Conservation (phyloP, 139 green algal genomes). For the Chlamydomonas incerta region DNA sequence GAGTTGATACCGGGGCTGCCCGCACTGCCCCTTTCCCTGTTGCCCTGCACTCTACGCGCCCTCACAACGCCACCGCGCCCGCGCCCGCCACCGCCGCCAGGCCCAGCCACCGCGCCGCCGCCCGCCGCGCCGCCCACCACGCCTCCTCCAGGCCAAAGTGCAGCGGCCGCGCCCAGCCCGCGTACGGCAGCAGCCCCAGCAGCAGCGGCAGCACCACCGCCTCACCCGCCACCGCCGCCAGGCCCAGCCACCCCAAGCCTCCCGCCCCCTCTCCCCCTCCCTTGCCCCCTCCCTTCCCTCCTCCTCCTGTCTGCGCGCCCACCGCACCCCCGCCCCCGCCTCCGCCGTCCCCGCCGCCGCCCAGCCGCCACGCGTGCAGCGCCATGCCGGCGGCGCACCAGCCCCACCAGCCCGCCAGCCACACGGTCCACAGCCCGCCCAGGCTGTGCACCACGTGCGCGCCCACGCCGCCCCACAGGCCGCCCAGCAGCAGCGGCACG, state of each 20-base stretch:
- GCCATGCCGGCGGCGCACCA: not conserved
- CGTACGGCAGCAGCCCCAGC: constrained; percentile 8
- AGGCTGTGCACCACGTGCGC: not conserved
- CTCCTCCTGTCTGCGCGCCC: no score
- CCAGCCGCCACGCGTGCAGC: constrained; percentile 1
- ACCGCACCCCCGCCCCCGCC: no score
- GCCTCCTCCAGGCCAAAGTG: constrained; percentile 8
- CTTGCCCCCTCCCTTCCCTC: no score
- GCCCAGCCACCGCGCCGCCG: not conserved
- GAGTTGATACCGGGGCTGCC: no score
- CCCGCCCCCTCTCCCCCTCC: no score
- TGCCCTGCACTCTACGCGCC: no score
- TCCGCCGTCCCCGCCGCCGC: not conserved
- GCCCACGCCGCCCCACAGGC: not conserved
- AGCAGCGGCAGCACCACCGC: not conserved
- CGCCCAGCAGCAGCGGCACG: constrained; percentile 14
- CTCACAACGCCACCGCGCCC: no score
- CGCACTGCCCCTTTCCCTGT: no score
- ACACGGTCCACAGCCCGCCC: constrained; percentile 25
- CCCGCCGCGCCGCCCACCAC: not conserved
- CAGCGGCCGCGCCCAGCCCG: not conserved
- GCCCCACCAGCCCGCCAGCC: constrained; percentile 22
- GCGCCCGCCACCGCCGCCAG: no score
- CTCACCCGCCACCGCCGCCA: not conserved
- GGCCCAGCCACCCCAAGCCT: no score